phyloP scores from a whole-genome alignment of 805 yeast species.

The Metschnikowia orientalis region DNA sequence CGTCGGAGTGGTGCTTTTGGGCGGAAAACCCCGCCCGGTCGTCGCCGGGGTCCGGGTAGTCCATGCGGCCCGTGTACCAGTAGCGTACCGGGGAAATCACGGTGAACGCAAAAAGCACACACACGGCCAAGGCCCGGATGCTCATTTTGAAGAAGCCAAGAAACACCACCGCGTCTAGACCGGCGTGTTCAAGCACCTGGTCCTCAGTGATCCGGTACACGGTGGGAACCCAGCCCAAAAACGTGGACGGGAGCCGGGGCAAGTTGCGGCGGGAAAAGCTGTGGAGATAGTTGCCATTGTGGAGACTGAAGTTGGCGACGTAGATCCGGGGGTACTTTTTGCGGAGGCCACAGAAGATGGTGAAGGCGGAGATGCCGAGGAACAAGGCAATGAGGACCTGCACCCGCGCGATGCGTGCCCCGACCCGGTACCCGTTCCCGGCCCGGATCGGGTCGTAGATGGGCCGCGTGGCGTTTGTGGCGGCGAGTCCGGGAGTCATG shows the following conservation, averaged over 20 bases:
- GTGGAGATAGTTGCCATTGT: constrained; percentile 39
- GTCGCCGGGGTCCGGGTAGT: constrained; percentile 27
- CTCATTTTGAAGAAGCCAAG: constrained; percentile 88
- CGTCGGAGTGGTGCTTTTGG: constrained; percentile 28
- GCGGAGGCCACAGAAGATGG: constrained; percentile 66
- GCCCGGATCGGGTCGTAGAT: constrained; percentile 18
- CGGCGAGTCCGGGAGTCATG: constrained; percentile 1
- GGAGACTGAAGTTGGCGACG: constrained; percentile 66
- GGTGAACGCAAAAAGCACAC: constrained; percentile 65
- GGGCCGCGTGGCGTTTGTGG: constrained; percentile 11
- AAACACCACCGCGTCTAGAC: constrained; percentile 90
- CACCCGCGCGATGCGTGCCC: constrained; percentile 61
- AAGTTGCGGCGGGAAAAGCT: constrained; percentile 44
- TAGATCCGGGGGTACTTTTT: constrained; percentile 75
- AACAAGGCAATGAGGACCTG: constrained; percentile 68
- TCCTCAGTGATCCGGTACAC: constrained; percentile 63
- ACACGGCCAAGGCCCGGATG: constrained; percentile 59
- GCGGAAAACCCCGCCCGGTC: constrained; percentile 20
- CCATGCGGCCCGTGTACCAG: constrained; percentile 77
- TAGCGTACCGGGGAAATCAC: constrained; percentile 83
- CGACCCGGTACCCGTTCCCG: constrained; percentile 16
- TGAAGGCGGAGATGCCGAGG: constrained; percentile 65
- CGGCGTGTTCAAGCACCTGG: constrained; percentile 83
- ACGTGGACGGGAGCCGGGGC: constrained; percentile 55
- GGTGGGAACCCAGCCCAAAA: constrained; percentile 79